Evolutionary conservation across 345 rosid genomes (phyloP), one percentile per base, ranked within the genome.

Genomic region (Brassica incana): DNA sequence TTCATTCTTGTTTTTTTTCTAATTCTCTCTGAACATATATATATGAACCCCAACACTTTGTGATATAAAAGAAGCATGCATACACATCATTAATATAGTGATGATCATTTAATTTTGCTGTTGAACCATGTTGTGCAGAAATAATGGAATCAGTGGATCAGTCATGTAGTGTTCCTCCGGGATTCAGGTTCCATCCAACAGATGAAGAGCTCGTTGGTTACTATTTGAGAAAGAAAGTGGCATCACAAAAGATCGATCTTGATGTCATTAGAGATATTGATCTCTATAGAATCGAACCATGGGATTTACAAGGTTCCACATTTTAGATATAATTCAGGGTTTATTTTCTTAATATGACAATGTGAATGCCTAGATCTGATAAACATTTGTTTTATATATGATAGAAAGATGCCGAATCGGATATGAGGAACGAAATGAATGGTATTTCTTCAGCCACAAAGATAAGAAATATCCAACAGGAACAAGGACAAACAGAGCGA

Each of bases 391-490:
- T 29, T 59, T 43, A 3, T 78, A 1, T 50, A 56, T 83, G 67
- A 54, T 83, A 95, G 99, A 91, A 74, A 87, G 82, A 78, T 95
- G 99, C 78, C 43, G 93, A 82, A 90, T 95, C 20, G 99, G 99
- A 69, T 92, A 95, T 33, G 98, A 95, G 80, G 98, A 90, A 85
- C 90, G 91, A 77, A 91, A 85, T 38, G 99, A 95, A 84, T 95
- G 97, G 99, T 95, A 92, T 81, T 95, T 95, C 88, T 95, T 95
- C 74, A 95, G 98, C 81, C 98, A 95, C 86, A 95, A 95, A 83
- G 99, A 95, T 62, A 95, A 92, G 88, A 95, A 95, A 54, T 54
- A 54, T 54, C 60, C 60, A 54, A 54, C 60, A 15, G 60, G 60
- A 54, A 54, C 60, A 54, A 88, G 99, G 72, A 95, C 99, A 3